Conservation (phyloP, 176 grass and related monocot species). For the Phoenix dactylifera region DNA sequence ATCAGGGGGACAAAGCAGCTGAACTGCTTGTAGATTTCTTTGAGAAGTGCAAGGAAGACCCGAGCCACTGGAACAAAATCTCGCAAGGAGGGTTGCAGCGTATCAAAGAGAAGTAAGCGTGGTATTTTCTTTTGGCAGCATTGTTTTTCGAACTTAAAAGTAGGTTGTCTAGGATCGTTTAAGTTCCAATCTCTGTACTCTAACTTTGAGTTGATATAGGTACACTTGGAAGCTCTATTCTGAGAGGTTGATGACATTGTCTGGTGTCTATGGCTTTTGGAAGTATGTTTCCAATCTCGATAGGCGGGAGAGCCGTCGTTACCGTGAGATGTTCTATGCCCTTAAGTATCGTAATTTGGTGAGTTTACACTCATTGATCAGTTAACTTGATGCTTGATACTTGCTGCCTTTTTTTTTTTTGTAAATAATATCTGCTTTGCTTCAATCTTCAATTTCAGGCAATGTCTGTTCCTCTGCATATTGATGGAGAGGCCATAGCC, state of each 20-base stretch:
- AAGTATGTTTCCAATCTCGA: too few species aligned
- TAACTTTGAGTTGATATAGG: too few species aligned
- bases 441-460: not conserved
- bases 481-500: not conserved
- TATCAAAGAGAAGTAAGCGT: not conserved
- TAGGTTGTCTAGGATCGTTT: too few species aligned
- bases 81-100: not conserved
- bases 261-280: too few species aligned
- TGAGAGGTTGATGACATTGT: too few species aligned
- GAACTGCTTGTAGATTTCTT: not conserved
- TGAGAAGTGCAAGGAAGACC: not conserved
- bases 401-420: not conserved
- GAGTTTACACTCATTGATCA: not conserved
- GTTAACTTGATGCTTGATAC: not conserved
- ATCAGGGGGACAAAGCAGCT: not conserved
- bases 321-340: too few species aligned
- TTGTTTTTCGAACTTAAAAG: too few species aligned
- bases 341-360: too few species aligned
- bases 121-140: not conserved
- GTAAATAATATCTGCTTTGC: not conserved
- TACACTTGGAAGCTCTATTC: too few species aligned
- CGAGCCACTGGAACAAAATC: not conserved
- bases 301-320: too few species aligned
- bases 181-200: not conserved
- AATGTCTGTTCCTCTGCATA: not conserved